phyloP scores from a whole-genome alignment of 352 stramenopile genomes.

The Pilasporangium apinafurcum region DNA sequence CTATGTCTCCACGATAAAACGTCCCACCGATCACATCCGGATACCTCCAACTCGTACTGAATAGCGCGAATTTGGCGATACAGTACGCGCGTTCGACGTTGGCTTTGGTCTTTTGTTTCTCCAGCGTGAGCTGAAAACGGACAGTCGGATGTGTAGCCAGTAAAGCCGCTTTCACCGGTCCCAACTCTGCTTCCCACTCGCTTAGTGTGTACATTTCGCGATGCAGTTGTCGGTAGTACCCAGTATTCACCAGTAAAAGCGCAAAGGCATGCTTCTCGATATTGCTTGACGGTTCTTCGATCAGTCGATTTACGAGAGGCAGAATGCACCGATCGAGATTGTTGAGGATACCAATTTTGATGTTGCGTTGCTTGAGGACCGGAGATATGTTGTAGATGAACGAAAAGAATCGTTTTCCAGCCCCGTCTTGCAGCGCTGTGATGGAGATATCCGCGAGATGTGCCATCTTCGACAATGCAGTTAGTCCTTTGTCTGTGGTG shows the following conservation, averaged over 20 bases:
- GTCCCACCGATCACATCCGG: conserved; percentile 28
- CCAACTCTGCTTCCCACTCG: conserved; percentile 19
- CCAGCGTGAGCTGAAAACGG: conserved; percentile 32
- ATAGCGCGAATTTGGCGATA: conserved; percentile 35
- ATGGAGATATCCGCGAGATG: conserved; percentile 32
- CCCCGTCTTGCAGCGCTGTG: conserved; percentile 14
- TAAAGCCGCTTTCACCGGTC: conserved; percentile 8
- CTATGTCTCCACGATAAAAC: conserved; percentile 35
- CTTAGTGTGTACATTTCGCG: conserved; percentile 10
- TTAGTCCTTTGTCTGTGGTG: conserved; percentile 17
- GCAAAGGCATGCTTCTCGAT: conserved; percentile 22
- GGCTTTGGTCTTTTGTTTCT: conserved; percentile 13
- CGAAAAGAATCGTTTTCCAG: conserved; percentile 11
- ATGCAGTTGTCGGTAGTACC: conserved; percentile 16
- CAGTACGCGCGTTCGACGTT: conserved; percentile 5
- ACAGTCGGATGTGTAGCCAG: conserved; percentile 20
- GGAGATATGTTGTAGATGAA: conserved; percentile 17
- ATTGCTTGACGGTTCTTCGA: conserved; percentile 8
- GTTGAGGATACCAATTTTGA: conserved; percentile 32
- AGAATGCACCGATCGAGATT: conserved; percentile 21
- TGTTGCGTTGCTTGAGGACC: conserved; percentile 27
- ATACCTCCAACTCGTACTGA: conserved; percentile 29
- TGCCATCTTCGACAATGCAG: conserved; percentile 19
- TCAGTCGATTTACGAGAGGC: conserved; percentile 19
- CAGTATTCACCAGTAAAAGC: conserved; percentile 29